A percentile compares a stretch with the other conserved stretches of the same genome.
Conservation (phyloP, 2,329 filamentous ascomycete genomes). For the Aspergillus proliferans region DNA sequence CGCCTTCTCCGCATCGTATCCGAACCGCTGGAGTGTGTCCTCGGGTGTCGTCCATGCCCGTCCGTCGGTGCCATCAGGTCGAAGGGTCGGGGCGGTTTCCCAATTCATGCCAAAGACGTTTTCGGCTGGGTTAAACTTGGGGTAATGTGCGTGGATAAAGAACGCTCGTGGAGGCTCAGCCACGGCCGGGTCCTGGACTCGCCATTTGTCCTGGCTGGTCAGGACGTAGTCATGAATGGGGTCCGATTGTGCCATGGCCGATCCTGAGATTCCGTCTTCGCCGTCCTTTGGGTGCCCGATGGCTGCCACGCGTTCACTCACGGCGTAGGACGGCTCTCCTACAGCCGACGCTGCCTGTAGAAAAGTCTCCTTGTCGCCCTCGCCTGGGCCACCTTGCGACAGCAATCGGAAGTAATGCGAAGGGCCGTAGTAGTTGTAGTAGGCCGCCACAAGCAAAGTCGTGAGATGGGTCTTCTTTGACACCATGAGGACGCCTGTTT, state of each 20-base stretch:
- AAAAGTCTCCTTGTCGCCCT: constrained; percentile 37
- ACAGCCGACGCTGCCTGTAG: constrained; percentile 29
- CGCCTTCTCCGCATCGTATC: constrained; percentile 33
- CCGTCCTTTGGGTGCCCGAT: constrained; percentile 26
- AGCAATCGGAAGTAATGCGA: constrained; percentile 35
- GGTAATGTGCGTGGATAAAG: constrained; percentile 38
- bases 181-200: constrained; percentile 25
- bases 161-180: constrained; percentile 29
- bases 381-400: constrained; percentile 33
- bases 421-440: constrained; percentile 33
- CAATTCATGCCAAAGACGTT: constrained; percentile 33
- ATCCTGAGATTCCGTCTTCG: constrained; percentile 24
- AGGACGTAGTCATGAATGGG: constrained; percentile 32
- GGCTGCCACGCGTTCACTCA: constrained; percentile 30
- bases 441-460: constrained; percentile 31
- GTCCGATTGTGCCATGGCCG: constrained; percentile 34
- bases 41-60: constrained; percentile 32
- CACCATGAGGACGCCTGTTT: constrained; percentile 31
- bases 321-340: constrained; percentile 29
- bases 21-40: constrained; percentile 30
- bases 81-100: constrained; percentile 32
- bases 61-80: constrained; percentile 29
- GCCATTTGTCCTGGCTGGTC: constrained; percentile 26
- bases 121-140: constrained; percentile 37
- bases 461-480: constrained; percentile 31